phyloP scores from a whole-genome alignment of 805 yeast genomes.

The Wickerhamiella shivajii region DNA sequence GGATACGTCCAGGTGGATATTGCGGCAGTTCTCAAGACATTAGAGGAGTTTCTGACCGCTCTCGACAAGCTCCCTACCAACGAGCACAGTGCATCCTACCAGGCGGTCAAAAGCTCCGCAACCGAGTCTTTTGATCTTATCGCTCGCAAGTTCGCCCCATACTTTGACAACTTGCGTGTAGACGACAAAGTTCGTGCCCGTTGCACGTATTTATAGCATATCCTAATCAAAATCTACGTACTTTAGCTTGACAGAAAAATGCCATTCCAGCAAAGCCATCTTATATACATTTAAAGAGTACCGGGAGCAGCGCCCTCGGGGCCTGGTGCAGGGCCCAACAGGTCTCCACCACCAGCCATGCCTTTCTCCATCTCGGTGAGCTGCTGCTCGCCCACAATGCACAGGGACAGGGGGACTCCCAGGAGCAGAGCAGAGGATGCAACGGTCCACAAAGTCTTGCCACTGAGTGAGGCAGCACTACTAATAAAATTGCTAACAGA shows the following conservation, averaged over 20 bases:
- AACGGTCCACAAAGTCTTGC: conserved; percentile 69
- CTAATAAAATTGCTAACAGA: conserved; percentile 26
- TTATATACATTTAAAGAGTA: too few relatives aligned
- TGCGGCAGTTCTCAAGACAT: conserved; percentile 20
- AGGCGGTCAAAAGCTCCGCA: conserved; percentile 12
- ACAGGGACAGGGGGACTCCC: conserved; percentile 85
- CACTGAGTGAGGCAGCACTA: conserved; percentile 44
- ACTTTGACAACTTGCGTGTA: conserved; percentile 20
- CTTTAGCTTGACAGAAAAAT: too few relatives aligned
- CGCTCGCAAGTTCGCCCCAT: conserved; percentile 19
- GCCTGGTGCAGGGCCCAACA: too few relatives aligned
- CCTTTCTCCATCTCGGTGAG: conserved; percentile 87
- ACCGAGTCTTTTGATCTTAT: conserved; percentile 19
- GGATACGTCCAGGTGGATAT: conserved; percentile 31
- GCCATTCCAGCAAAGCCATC: too few relatives aligned
- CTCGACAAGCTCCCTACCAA: conserved; percentile 15
- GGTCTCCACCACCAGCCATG: too few relatives aligned
- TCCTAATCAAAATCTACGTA: too few relatives aligned
- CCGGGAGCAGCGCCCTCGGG: too few relatives aligned
- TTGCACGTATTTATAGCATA: too few relatives aligned
- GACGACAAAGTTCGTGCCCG: not conserved
- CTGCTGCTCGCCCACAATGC: conserved; percentile 86
- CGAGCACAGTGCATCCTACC: conserved; percentile 9
- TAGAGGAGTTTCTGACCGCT: conserved; percentile 18
- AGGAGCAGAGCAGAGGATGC: conserved; percentile 72